Percentiles rank a stretch among this genome's conserved stretches.
phyloP scores from a whole-genome alignment of 2,329 filamentous ascomycete genomes.

The Aspergillus proliferans region DNA sequence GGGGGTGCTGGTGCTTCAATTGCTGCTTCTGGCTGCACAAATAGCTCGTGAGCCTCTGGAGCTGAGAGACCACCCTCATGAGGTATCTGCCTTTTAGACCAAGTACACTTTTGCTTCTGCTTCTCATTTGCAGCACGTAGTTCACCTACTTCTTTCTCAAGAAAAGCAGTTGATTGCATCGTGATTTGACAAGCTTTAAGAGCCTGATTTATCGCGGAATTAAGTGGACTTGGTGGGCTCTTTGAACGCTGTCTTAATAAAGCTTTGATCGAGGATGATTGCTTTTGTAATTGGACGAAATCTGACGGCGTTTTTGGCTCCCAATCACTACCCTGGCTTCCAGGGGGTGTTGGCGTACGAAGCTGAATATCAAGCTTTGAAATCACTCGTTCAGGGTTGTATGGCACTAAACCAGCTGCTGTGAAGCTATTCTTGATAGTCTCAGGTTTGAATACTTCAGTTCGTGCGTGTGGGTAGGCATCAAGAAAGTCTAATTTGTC shows the following conservation, averaged over 20 bases:
- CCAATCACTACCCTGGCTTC: not conserved
- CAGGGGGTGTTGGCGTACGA: not conserved
- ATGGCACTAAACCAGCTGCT: not conserved
- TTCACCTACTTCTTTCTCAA: not conserved
- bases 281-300: not conserved
- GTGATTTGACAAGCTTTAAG: not conserved
- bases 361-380: not conserved
- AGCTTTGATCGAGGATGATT: not conserved
- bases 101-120: not conserved
- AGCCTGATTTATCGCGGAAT: not conserved
- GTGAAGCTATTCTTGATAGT: not conserved
- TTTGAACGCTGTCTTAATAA: not conserved
- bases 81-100: not conserved
- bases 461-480: not conserved
- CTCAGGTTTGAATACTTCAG: not conserved
- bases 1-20: no score
- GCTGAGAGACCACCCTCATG: not conserved
- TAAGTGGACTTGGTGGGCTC: not conserved
- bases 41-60: no score
- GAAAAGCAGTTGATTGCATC: not conserved
- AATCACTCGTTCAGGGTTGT: not conserved
- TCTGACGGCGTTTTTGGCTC: not conserved
- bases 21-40: no score
- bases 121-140: not conserved
- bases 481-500: conserved; percentile 4